phyloP scores from a whole-genome alignment of 2,329 filamentous ascomycete genomes.

The Seiridium unicorne region DNA sequence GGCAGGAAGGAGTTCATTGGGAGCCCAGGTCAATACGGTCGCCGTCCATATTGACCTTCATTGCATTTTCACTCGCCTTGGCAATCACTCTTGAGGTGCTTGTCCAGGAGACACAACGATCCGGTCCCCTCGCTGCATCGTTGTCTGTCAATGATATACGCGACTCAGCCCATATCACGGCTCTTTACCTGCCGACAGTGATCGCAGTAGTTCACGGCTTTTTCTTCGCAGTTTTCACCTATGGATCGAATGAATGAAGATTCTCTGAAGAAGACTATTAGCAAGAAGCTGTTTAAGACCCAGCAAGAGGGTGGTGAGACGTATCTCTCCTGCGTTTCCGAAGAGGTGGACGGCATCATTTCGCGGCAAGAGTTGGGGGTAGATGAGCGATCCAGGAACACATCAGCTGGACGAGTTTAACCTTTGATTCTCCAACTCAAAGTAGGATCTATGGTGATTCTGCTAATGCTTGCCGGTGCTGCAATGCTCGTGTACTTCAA shows the following conservation, averaged over 20 bases:
- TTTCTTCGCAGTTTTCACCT: not conserved
- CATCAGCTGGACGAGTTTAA: not conserved
- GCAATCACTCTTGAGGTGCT: not conserved
- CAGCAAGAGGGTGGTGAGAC: not conserved
- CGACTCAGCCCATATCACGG: not conserved
- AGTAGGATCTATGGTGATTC: not conserved
- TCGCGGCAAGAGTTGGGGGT: not conserved
- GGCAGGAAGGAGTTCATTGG: not conserved
- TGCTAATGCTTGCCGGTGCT: not conserved
- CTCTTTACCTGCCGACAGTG: not conserved
- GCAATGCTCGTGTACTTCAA: not conserved
- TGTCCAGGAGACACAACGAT: not conserved
- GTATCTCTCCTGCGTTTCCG: not conserved
- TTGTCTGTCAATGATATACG: not conserved
- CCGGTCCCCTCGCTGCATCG: not conserved
- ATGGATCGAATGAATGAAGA: not conserved
- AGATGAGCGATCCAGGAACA: not conserved
- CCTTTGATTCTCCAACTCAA: not conserved
- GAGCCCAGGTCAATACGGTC: not conserved
- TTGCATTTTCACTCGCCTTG: not conserved
- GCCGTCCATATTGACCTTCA: not conserved
- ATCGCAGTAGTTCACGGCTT: not conserved
- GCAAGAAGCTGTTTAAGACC: not conserved
- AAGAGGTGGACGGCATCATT: no score
- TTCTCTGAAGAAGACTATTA: not conserved